phyloP scores from a whole-genome alignment of 805 yeast species.

The Yarrowia keelungensis region DNA sequence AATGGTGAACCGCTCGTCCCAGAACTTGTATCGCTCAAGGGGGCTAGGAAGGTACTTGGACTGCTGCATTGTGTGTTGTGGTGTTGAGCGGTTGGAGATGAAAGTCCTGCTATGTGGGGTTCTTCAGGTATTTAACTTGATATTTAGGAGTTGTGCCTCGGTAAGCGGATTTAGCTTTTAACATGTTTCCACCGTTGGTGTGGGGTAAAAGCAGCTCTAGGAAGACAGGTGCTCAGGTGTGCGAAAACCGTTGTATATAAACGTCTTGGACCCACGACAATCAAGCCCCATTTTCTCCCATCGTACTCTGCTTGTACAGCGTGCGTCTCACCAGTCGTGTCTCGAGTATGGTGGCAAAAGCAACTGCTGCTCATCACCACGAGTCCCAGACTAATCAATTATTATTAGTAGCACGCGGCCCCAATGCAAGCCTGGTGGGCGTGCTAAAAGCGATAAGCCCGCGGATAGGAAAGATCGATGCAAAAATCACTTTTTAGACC shows the following conservation, averaged over 20 bases:
- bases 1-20: conserved; percentile 24
- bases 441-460: background rate
- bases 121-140: background rate
- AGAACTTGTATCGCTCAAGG: conserved; percentile 35
- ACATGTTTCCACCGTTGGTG: conserved; percentile 17
- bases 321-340: conserved; percentile 7
- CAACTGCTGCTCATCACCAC: background rate
- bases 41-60: conserved; percentile 32
- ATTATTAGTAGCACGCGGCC: background rate
- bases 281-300: background rate
- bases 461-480: background rate
- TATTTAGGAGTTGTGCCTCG: conserved; percentile 5
- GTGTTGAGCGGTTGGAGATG: background rate
- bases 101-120: background rate
- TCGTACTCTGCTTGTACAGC: background rate
- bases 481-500: background rate
- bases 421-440: background rate
- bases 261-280: too few species aligned
- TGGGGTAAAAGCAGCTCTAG: background rate
- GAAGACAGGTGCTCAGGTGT: background rate
- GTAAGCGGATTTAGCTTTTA: conserved; percentile 9
- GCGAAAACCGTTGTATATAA: too few species aligned
- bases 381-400: conserved; percentile 5
- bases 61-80: conserved; percentile 10
- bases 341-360: conserved; percentile 12